Conservation (phyloP, 2,329 filamentous ascomycete genomes). For the Coleophoma eucalyptorum region DNA sequence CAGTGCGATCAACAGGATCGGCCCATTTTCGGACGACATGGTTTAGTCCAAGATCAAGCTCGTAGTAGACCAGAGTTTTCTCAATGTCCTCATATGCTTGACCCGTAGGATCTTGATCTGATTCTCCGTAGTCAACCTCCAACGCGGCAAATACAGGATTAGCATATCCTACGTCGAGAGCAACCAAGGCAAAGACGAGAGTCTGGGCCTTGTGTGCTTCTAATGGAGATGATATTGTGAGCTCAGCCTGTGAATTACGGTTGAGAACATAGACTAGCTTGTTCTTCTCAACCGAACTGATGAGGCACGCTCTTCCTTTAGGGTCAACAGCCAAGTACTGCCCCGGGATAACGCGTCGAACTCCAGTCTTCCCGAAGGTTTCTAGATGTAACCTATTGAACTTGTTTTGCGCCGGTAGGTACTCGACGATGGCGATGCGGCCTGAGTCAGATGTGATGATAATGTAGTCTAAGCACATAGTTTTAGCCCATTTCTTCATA, state of each 20-base stretch:
- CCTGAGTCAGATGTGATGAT: slow-evolving; percentile 95
- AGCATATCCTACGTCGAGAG: slow-evolving; percentile 92
- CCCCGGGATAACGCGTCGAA: slow-evolving; percentile 88
- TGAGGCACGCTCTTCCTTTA: slow-evolving; percentile 90
- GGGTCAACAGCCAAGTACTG: slow-evolving; percentile 96
- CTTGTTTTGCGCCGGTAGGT: slow-evolving; percentile 77
- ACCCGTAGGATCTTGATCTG: slow-evolving; percentile 86
- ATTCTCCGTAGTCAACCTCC: slow-evolving; percentile 89
- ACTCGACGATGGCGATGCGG: slow-evolving; percentile 91
- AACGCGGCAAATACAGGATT: slow-evolving; percentile 95
- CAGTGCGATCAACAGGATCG: slow-evolving; percentile 85
- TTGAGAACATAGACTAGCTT: slow-evolving; percentile 99
- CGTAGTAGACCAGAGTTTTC: slow-evolving; percentile 93
- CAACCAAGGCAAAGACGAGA: slow-evolving; percentile 81
- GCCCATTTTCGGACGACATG: slow-evolving; percentile 97
- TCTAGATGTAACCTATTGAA: slow-evolving; percentile 91
- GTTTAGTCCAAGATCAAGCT: slow-evolving; percentile 93
- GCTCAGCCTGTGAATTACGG: slow-evolving; percentile 87
- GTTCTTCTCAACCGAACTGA: slow-evolving; percentile 96
- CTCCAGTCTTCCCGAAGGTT: slow-evolving; percentile 96
- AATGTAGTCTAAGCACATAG: slow-evolving; percentile 71
- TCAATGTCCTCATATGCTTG: slow-evolving; percentile 78
- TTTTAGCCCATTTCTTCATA: slow-evolving; percentile 20
- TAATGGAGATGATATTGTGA: slow-evolving; percentile 94
- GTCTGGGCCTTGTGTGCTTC: slow-evolving; percentile 94